Evolutionary conservation across 306 rosid genomes (phyloP), one percentile per base, ranked within the genome.

Genomic region (Pyrus pyrifolia): DNA sequence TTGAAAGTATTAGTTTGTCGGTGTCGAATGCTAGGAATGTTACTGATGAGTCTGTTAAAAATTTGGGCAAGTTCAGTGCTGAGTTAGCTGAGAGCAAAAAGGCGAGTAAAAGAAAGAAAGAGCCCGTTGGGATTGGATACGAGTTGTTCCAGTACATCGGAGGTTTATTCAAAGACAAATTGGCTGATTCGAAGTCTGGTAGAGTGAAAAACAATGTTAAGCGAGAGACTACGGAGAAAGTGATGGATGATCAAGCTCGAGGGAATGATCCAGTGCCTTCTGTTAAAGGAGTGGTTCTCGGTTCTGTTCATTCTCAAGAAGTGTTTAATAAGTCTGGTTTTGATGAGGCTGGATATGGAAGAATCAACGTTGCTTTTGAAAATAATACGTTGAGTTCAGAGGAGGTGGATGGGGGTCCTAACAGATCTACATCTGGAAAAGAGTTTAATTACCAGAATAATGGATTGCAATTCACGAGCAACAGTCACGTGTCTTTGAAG

Each of bases 111-210:
- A 90, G 84, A 79, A 83, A 82, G 75, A 90, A 90, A 87, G 91
- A 86, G 76, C 84, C 81, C 23, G 87, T 89, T 38, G 91, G 78
- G 72, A 79, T 68, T 81, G 96, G 92, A 66, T 59, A 78, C 61
- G 92, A 84, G 58, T 58, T 95, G 76, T 83, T 89, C 63, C 87
- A 87, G 72, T 86, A 88, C 72, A 52, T 90, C 49, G 86, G 92
- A 57, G 79, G 77, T 81, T 79, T 90, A 73, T 86, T 94, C 74
- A 86, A 86, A 77, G 95, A 88, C 82, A 88, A 79, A 14, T 60
- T 70, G 79, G 75, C 63, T 73, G 80, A 76, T 78, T 77, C 85
- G 22, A 88, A 88, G 83, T 76, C 85, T 14, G 76, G 44, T 51
- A 88, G 85, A 87, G 82, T 81, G 46, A 83, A 80, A 70, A 89